Evolutionary conservation across 2,329 filamentous ascomycete species (phyloP).

Genomic region (Fusarium piperis): DNA sequence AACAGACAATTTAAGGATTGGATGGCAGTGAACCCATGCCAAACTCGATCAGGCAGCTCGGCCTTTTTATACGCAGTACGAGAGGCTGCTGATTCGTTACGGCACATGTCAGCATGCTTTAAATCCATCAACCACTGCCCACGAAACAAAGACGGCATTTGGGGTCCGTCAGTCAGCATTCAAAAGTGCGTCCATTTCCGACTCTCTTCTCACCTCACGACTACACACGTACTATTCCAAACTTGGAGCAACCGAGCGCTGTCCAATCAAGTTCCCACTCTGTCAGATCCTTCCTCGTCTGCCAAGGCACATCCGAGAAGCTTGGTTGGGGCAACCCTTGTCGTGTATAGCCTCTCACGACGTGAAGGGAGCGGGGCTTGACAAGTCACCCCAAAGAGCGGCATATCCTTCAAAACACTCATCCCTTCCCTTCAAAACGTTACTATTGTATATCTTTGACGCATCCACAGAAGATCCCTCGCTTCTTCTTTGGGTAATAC

Average conservation of each 20-base stretch:
- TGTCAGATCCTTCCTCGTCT: not conserved
- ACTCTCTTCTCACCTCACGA: not conserved
- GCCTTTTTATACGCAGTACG: conserved; percentile 2
- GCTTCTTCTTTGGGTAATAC: conserved; percentile 34
- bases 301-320: conserved; percentile 2
- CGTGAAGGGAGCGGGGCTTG: conserved; percentile 19
- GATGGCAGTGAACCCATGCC: too few relatives aligned
- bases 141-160: not conserved
- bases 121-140: not conserved
- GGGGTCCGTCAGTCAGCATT: not conserved
- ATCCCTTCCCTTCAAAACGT: not conserved
- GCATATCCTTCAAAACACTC: conserved; percentile 10
- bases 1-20: not conserved
- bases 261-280: conserved; percentile 6
- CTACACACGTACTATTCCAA: conserved; percentile 14
- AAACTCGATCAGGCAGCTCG: not conserved
- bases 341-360: not conserved
- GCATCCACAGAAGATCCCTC: conserved; percentile 3
- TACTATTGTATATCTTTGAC: not conserved
- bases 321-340: conserved; percentile 2
- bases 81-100: conserved; percentile 6
- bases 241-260: conserved; percentile 22
- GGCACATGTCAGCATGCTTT: not conserved
- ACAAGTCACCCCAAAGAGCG: not conserved
- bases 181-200: not conserved